Base-by-base conservation (phyloP, 176 grass and related monocot species). In the Paspalum vaginatum region DNA sequence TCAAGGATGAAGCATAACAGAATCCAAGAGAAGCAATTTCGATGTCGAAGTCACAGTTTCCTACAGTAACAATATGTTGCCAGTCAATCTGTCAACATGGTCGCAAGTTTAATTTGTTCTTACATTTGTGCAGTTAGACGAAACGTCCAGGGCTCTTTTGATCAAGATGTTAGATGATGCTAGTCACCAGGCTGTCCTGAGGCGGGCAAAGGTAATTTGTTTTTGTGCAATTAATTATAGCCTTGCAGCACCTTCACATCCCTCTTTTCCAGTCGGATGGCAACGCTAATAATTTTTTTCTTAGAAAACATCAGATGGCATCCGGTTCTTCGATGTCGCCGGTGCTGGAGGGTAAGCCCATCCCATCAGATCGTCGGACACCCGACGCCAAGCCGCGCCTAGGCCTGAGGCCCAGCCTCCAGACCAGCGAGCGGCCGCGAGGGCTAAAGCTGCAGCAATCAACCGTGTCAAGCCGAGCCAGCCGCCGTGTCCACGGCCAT, bases 151-250 rank as follows among this genome's bases (percentile, higher is more conserved):
- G 70, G 12, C 63, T 79, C 66, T 91, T 64, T 10, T 93, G 42
- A 83, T 85, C 86, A 93, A 61, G 58, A 82, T 97, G 49, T 77
- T 93, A 11, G 91, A 93, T 24, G 74, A 89, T 5, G 84, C 86
- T 43, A 93, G 86, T 22, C 70, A 83, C 45, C 64, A 81, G 32
- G 32, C 78, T 74, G 81, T 93, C 68, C 27, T 54, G 15, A 72
- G 51, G 17, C 88, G 87, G 52, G 84, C 85, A 56, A 91, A 83
- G 94, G 94, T 91, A 56, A 77, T 20, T 57, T 21, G 3, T 57
- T 65, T 39, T 67, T 18, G 4, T 16, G n/a, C 25, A 45, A 8
- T 49, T 18, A 17, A 13, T 48, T 11, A 6, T 6, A 48, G n/a
- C n/a, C n/a, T n/a, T n/a, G n/a, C n/a, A n/a, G n/a, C n/a, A n/a